These are phyloP conservation scores for Halophytophthora polymorphica DNA, from an alignment of 352 stramenopile genomes.

Conservation along the genomic window DNA sequence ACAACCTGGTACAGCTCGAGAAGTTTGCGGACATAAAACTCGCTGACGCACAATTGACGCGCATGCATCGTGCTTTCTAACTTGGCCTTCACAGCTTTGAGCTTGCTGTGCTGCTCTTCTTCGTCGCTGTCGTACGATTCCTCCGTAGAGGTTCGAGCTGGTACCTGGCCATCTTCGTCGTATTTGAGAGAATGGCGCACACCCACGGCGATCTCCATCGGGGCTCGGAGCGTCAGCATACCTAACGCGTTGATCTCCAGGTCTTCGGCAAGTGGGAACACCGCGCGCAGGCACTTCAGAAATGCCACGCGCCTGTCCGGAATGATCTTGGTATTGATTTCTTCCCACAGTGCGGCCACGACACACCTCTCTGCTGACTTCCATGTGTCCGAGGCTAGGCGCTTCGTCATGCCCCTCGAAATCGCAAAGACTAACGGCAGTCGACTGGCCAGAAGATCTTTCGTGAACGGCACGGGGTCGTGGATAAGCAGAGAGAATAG, in stretches of 20 bases:
- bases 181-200: neutral
- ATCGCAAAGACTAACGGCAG: conserved; percentile 28
- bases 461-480: conserved; percentile 20
- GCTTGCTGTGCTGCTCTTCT: conserved; percentile 25
- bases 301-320: conserved; percentile 38
- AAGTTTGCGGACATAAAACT: conserved; percentile 54
- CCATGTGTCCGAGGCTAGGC: conserved; percentile 15
- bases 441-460: conserved; percentile 16
- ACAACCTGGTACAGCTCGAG: conserved; percentile 58
- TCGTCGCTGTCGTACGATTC: conserved; percentile 45
- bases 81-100: conserved; percentile 28
- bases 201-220: neutral
- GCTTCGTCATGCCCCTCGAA: conserved; percentile 14
- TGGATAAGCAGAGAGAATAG: conserved; percentile 33
- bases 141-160: conserved; percentile 3
- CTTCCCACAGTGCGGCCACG: conserved; percentile 47
- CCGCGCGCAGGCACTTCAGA: conserved; percentile 32
- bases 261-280: conserved; percentile 34
- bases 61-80: conserved; percentile 24
- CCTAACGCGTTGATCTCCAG: conserved; percentile 39
- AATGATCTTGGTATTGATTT: conserved; percentile 37
- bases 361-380: conserved; percentile 42
- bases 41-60: conserved; percentile 27
- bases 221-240: conserved; percentile 13
- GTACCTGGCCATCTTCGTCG: conserved; percentile 1